Base-by-base conservation (phyloP, 163 green algal species). In the Chlorella variabilis region DNA sequence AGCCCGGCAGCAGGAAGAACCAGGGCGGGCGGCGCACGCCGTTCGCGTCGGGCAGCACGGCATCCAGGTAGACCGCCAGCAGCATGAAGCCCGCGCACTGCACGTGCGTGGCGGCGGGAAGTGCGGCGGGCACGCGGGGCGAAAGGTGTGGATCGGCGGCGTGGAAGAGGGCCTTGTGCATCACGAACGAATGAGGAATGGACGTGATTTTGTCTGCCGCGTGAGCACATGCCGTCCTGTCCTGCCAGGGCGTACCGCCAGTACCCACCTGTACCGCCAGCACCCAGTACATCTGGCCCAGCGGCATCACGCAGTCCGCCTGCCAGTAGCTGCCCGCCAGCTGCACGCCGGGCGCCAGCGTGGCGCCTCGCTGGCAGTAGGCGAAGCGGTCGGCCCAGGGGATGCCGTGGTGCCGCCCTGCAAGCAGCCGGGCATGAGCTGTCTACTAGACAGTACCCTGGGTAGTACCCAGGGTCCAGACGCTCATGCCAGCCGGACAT, bases 201-300 rank as follows among this genome's bases (percentile, higher is more conserved):
- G n/a, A n/a, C n/a, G 45, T 54, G 15, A 54, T 15, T 23, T 11
- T 11, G 45, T 11, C 45, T 54, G 45, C 45, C 15, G 45, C 11
- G 11, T 54, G 45, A 54, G 45, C 54, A 63, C n/a, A n/a, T n/a
- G n/a, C n/a, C n/a, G n/a, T n/a, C n/a, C n/a, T n/a, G n/a, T n/a
- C n/a, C n/a, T n/a, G n/a, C n/a, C n/a, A n/a, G n/a, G 41, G 25
- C 93, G 80, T 18, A 87, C 81, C 18, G 92, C 45, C 61, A 97
- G 78, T 23, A 91, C 90, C 13, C 7, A 38, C 78, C 67, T 86
- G 82, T 25, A 84, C 58, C 4, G 74, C 75, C 36, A 87, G 75
- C 3, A 82, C 27, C 71, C 69, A 78, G 71, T 71, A 77, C 34
- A 85, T 85, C 8, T 82, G 54, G 5, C 70, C 69, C 63, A 88